Percentiles rank a stretch among this genome's conserved stretches.
Evolutionary conservation across 768 basidiomycete species (phyloP).

Genomic region (Auriculariales sp.): DNA sequence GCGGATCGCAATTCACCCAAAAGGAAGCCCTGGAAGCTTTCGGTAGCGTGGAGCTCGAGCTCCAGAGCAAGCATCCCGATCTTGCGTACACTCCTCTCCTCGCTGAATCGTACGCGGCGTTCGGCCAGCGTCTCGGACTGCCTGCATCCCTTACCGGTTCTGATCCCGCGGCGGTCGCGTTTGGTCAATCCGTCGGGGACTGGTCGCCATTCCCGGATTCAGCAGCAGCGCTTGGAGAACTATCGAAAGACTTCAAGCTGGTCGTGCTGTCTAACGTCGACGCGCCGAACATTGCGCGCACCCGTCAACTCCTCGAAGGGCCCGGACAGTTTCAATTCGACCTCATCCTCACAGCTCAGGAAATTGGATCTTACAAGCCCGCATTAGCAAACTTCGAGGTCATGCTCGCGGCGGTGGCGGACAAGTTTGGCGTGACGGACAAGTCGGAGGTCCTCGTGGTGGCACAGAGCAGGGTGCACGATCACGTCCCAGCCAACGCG

Average conservation of each 20-base stretch:
- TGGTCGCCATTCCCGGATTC: slow-evolving; percentile 64
- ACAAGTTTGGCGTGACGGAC: slow-evolving; percentile 18
- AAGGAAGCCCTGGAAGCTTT: slow-evolving; percentile 39
- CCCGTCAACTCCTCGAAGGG: slow-evolving; percentile 34
- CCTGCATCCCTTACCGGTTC: slow-evolving; percentile 9
- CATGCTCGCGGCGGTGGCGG: slow-evolving; percentile 28
- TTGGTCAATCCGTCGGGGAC: slow-evolving; percentile 41
- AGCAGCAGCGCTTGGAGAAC: slow-evolving; percentile 36
- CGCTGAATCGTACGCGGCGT: slow-evolving; percentile 19
- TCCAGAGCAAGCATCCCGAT: slow-evolving; percentile 42
- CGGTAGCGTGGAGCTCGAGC: slow-evolving; percentile 34
- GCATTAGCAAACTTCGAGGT: slow-evolving; percentile 37
- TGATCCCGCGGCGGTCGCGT: slow-evolving; percentile 23
- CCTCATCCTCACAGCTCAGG: slow-evolving; percentile 55
- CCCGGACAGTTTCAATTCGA: slow-evolving; percentile 41
- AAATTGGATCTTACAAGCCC: slow-evolving; percentile 62
- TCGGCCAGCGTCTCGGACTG: slow-evolving; percentile 19
- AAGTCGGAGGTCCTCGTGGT: slow-evolving; percentile 44
- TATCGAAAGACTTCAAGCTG: slow-evolving; percentile 51
- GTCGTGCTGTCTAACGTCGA: slow-evolving; percentile 70
- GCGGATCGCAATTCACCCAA: slow-evolving; percentile 31
- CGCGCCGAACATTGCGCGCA: slow-evolving; percentile 39
- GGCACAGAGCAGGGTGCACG: slow-evolving; percentile 53
- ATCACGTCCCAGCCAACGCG: slow-evolving; percentile 45
- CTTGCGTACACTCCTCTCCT: slow-evolving; percentile 51